These are phyloP conservation scores for Hemisphaericaspora lyxosophila DNA, from an alignment of 1,139 yeast species.

Conservation along the genomic window DNA sequence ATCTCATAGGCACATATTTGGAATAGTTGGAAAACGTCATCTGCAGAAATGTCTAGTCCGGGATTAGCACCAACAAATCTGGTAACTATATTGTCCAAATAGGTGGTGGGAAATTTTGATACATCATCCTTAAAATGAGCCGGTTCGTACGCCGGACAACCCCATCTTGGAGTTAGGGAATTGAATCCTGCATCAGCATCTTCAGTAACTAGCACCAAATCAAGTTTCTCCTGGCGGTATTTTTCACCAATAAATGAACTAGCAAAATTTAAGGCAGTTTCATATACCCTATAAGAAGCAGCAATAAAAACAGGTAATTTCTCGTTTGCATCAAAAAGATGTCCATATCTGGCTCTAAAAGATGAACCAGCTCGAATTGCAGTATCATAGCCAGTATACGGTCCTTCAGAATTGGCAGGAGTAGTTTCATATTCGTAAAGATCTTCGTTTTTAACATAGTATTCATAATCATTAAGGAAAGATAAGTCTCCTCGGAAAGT, in stretches of 20 bases:
- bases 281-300: constrained; percentile 31
- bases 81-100: constrained; percentile 37
- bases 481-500: constrained; percentile 23
- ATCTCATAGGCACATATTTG: constrained; percentile 56
- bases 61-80: constrained; percentile 43
- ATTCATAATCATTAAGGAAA: constrained; percentile 27
- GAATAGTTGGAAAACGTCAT: constrained; percentile 43
- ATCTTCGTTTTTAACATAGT: constrained; percentile 23
- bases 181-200: constrained; percentile 26
- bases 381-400: constrained; percentile 26
- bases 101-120: constrained; percentile 22
- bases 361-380: constrained; percentile 32
- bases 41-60: constrained; percentile 33
- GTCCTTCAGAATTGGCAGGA: constrained; percentile 23
- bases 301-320: constrained; percentile 33
- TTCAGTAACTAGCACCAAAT: constrained; percentile 26
- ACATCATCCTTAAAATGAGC: constrained; percentile 14
- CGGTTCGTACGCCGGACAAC: constrained; percentile 20
- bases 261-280: constrained; percentile 30
- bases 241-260: constrained; percentile 29
- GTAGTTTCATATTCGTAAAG: constrained; percentile 32
- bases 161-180: constrained; percentile 30
- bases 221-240: constrained; percentile 16
- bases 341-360: constrained; percentile 30
- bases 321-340: constrained; percentile 20